Base-by-base conservation (phyloP, 2,329 filamentous ascomycete species). In the Monosporascus sp. region DNA sequence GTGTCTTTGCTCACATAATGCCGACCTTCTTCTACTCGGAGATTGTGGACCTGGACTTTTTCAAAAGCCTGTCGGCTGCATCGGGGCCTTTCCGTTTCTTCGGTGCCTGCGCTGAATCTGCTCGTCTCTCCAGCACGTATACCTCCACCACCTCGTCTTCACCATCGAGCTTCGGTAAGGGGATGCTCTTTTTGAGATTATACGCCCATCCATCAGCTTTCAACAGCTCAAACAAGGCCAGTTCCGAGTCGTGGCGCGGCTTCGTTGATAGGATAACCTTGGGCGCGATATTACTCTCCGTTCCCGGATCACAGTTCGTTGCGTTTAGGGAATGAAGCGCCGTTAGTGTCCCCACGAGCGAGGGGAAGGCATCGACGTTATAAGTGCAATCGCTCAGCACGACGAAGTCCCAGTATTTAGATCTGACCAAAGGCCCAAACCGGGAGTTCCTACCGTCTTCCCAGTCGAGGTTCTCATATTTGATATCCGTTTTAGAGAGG, bases 341-440 rank as follows among this genome's bases (percentile, higher is more conserved):
- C 2, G 75, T 75, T 37, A 84, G 66, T 1, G 80, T 83, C 50
- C 73, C 73, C 4, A 83, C 76, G 22, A 85, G 71, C 2, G 78
- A 73, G 1, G 78, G 75, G 26, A 84, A 67, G 57, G 75, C 77
- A 62, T 84, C 80, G 51, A 75, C 76, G 56, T 84, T 84, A 70
- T 84, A 84, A 0, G 80, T 84, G 72, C 81, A 83, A 64, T 85
- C 81, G 63, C 80, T 82, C 22, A 84, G 68, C 50, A 82, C 70
- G 47, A 82, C 62, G 5, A 83, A 66, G 54, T 83, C 76, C 80
- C 80, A 84, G 2, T 64, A 55, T 2, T 65, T 67, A 1, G 70
- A 66, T n/a, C 60, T 56, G 1, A 71, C 72, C 24, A 71, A 63
- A 0, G 68, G 59, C 0, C 77, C 77, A 55, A 83, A 78, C 0